Percentiles rank a stretch among this genome's conserved stretches.
Evolutionary conservation across 73 alveolate genomes (phyloP).

Genomic region (Paramecium biaurelia): DNA sequence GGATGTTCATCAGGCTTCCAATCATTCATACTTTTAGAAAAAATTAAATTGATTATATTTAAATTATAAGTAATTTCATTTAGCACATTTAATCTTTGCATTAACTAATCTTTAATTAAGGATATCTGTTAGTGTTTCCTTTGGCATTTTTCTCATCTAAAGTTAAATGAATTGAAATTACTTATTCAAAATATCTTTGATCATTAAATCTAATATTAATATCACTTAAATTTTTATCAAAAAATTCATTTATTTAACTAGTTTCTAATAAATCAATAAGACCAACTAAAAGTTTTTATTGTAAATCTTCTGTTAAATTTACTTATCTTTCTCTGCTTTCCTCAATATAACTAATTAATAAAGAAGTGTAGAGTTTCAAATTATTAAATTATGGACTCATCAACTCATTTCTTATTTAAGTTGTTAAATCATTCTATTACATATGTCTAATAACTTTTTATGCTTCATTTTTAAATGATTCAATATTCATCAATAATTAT

Average conservation of each 20-base stretch:
- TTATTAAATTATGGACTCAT: background rate
- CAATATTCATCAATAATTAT: background rate
- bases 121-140: background rate
- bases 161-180: background rate
- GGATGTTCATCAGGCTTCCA: slow-evolving; percentile 46
- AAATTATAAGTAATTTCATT: slow-evolving; percentile 8
- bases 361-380: background rate
- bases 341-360: slow-evolving; percentile 19
- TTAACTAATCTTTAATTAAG: slow-evolving; percentile 28
- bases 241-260: slow-evolving; percentile 50
- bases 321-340: slow-evolving; percentile 48
- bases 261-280: slow-evolving; percentile 35
- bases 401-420: slow-evolving; percentile 6
- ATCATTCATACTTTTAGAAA: slow-evolving; percentile 52
- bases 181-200: slow-evolving; percentile 51
- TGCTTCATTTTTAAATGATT: background rate
- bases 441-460: slow-evolving; percentile 31
- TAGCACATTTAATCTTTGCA: slow-evolving; percentile 3
- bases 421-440: background rate
- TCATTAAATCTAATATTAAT: slow-evolving; percentile 35
- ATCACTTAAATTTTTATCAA: slow-evolving; percentile 53
- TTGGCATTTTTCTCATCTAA: slow-evolving; percentile 51
- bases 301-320: background rate
- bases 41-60: slow-evolving; percentile 8
- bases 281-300: background rate